These are phyloP conservation scores for Jamesozyma hellenica DNA, from an alignment of 805 yeast species.

Conservation along the genomic window DNA sequence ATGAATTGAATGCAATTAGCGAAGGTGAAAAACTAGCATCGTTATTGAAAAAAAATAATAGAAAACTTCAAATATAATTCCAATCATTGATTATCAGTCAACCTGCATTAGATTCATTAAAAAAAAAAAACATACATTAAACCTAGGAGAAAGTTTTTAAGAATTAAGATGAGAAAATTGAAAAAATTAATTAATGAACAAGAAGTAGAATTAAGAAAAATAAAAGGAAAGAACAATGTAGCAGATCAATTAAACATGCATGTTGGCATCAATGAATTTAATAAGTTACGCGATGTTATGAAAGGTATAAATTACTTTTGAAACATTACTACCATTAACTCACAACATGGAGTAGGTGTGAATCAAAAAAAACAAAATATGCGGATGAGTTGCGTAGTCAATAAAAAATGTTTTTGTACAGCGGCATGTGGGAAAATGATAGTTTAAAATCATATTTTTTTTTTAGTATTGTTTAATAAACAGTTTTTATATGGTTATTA, in stretches of 20 bases:
- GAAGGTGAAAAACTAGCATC: not conserved
- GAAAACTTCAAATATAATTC: not conserved
- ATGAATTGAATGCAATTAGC: not conserved
- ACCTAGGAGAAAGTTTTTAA: not conserved
- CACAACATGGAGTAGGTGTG: not conserved
- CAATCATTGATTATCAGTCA: not conserved
- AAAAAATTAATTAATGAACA: not conserved
- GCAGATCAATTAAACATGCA: conserved; percentile 2
- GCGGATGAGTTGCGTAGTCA: not conserved
- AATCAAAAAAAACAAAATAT: not conserved
- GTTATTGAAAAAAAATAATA: not conserved
- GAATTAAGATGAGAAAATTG: not conserved
- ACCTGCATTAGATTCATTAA: not conserved
- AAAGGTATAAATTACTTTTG: not conserved
- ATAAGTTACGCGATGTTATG: not conserved
- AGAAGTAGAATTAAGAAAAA: not conserved
- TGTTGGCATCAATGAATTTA: not conserved
- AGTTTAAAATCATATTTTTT: too few relatives aligned
- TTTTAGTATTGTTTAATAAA: too few relatives aligned
- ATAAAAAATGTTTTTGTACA: not conserved
- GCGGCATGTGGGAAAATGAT: too few relatives aligned
- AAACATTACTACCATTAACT: not conserved
- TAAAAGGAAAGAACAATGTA: not conserved
- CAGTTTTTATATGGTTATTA: too few relatives aligned
- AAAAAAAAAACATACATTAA: not conserved